Base-by-base conservation (phyloP, 164 flowering plant species). In the Dillenia turbinata region DNA sequence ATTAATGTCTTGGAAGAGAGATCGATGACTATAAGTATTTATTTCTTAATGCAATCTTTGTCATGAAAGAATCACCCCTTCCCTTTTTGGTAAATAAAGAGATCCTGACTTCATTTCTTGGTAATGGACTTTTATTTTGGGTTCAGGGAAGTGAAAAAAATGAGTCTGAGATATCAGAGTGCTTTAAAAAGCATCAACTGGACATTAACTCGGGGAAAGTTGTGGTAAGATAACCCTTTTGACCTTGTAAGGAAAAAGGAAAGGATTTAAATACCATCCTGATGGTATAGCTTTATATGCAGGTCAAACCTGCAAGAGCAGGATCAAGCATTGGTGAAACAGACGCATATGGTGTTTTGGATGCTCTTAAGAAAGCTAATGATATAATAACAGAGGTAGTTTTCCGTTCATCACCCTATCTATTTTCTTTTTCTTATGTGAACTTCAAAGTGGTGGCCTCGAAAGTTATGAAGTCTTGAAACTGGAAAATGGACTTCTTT, bases 251-350 rank as follows among this genome's bases (percentile, higher is more conserved):
- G 54, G 3, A 44, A 33, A 33, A 33, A 33, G 5, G 40, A 33
- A 33, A 33, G 7, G 40, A 22, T 45, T 60, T 56, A 15, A 45
- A 53, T 4, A 48, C 26, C 2, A 56, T 11, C 46, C 24, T 11
- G 12, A 9, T 1, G 56, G 4, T 47, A 7, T 17, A 8, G 33
- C 8, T 52, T 44, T 44, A 16, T 8, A 14, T 68, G 45, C 75
- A 92, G 98, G 96, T 92, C 56, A 92, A 92, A 75, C 96, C 95
- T 64, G 74, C 92, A 50, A 77, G 85, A 74, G 92, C 91, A 47
- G 94, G 96, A 58, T 92, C 98, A 65, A 92, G 96, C 75, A 87
- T 92, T 62, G 96, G 95, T 66, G 96, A 89, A 24, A 74, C 79
- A 56, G 95, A 89, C 67, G 94, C 95, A 22, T 87, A 92, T 79